These are phyloP conservation scores for Botrytis porri DNA, from an alignment of 2,329 filamentous ascomycete genomes.

Conservation along the genomic window DNA sequence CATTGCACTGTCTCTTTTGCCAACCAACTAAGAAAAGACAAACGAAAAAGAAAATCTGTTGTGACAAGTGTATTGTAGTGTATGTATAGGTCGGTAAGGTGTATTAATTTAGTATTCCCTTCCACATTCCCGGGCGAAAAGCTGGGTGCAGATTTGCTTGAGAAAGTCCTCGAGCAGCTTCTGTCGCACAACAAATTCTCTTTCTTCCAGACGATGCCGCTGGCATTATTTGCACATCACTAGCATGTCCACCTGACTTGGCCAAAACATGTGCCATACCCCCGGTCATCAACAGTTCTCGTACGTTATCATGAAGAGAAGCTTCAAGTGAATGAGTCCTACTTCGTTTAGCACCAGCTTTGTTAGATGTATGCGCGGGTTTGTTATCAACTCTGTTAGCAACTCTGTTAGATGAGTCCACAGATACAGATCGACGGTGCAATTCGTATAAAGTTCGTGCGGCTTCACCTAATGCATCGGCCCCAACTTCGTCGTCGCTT, in stretches of 20 bases:
- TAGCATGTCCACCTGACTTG: conserved; percentile 39
- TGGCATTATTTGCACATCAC: conserved; percentile 44
- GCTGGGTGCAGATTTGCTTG: conserved; percentile 49
- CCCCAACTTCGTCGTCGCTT: conserved; percentile 48
- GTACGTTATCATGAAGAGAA: conserved; percentile 64
- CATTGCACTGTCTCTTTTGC: conserved; percentile 10
- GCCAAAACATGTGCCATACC: conserved; percentile 36
- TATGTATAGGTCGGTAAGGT: conserved; percentile 22
- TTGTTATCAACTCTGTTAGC: conserved; percentile 48
- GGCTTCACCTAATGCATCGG: conserved; percentile 48
- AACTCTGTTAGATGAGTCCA: conserved; percentile 40
- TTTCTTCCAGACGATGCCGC: conserved; percentile 51
- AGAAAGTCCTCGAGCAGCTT: conserved; percentile 50
- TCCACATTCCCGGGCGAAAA: conserved; percentile 64
- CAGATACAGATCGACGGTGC: conserved; percentile 50
- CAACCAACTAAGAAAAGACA: conserved; percentile 15
- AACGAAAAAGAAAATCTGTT: conserved; percentile 24
- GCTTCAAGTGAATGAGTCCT: conserved; percentile 57
- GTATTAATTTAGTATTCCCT: conserved; percentile 54
- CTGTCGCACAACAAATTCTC: conserved; percentile 63
- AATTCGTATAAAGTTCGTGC: conserved; percentile 59
- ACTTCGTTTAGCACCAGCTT: conserved; percentile 54
- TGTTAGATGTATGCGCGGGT: conserved; percentile 41
- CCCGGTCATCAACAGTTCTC: conserved; percentile 50
- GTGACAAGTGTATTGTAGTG: conserved; percentile 19